Evolutionary conservation across 768 basidiomycete genomes (phyloP).

Genomic region (Dioszegia aurantiaca): DNA sequence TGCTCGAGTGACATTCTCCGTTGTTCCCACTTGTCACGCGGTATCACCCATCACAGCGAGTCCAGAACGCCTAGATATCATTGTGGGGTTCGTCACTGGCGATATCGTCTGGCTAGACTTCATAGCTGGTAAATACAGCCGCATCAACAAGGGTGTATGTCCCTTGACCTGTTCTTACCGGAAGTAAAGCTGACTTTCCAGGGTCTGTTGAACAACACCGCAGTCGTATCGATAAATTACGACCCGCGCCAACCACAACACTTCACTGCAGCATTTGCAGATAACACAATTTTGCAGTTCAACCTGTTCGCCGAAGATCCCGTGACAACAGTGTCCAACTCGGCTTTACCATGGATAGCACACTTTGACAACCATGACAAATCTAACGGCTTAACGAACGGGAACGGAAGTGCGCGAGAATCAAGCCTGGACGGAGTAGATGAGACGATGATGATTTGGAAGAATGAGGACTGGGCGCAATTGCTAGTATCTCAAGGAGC

Average conservation of each 20-base stretch:
- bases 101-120: slow-evolving; percentile 93
- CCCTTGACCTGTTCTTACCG: background rate
- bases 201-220: slow-evolving; percentile 48
- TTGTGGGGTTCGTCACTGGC: slow-evolving; percentile 91
- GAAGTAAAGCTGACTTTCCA: slow-evolving; percentile 8
- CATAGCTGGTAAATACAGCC: slow-evolving; percentile 45
- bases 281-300: slow-evolving; percentile 43
- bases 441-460: slow-evolving; percentile 45
- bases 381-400: slow-evolving; percentile 4
- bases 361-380: slow-evolving; percentile 21
- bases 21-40: slow-evolving; percentile 85
- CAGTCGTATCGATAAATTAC: slow-evolving; percentile 39
- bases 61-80: slow-evolving; percentile 73
- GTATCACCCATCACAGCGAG: slow-evolving; percentile 76
- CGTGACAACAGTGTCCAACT: slow-evolving; percentile 21
- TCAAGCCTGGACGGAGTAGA: slow-evolving; percentile 7
- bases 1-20: slow-evolving; percentile 76
- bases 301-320: slow-evolving; percentile 52
- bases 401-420: background rate
- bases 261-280: slow-evolving; percentile 40
- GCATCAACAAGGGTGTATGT: slow-evolving; percentile 51
- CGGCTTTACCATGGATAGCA: slow-evolving; percentile 38
- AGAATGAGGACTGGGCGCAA: slow-evolving; percentile 44
- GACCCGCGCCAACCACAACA: slow-evolving; percentile 45
- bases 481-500: background rate